These are phyloP conservation scores for Sonneratia alba DNA, from an alignment of 345 rosid genomes.

Conservation along the genomic window DNA sequence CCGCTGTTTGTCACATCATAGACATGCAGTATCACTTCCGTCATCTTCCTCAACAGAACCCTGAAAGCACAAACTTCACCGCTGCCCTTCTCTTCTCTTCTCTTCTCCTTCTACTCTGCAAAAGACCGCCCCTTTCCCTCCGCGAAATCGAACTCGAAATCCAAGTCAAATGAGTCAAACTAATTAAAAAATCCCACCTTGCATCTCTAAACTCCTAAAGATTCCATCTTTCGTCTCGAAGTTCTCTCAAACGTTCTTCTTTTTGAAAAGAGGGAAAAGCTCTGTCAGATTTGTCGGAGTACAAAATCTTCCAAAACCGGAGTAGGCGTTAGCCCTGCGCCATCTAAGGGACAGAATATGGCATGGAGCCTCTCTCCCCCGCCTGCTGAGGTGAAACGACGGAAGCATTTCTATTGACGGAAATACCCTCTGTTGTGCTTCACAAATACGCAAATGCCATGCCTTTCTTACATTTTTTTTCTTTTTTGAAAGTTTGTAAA, in stretches of 20 bases:
- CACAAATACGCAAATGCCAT: too few species aligned
- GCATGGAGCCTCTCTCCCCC: too few species aligned
- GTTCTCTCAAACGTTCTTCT: neutral
- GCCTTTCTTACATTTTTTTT: too few species aligned
- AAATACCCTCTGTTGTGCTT: too few species aligned
- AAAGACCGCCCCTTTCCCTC: neutral
- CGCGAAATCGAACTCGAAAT: neutral
- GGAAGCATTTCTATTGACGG: too few species aligned
- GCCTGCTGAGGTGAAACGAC: too few species aligned
- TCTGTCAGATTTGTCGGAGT: neutral
- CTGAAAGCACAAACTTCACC: neutral
- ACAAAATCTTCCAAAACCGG: too few species aligned
- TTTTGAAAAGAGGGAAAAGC: neutral
- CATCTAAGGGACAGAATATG: too few species aligned
- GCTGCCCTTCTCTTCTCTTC: neutral
- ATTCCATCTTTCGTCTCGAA: neutral
- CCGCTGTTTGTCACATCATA: conserved; percentile 96
- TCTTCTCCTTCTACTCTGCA: neutral
- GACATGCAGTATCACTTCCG: conserved; percentile 74
- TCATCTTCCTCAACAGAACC: conserved; percentile 28
- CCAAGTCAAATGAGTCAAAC: neutral
- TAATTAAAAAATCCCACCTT: neutral
- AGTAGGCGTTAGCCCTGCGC: too few species aligned
- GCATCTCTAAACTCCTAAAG: neutral
- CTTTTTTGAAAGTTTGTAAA: too few species aligned